phyloP scores from a whole-genome alignment of 768 basidiomycete species.

The Podaxis sp. region DNA sequence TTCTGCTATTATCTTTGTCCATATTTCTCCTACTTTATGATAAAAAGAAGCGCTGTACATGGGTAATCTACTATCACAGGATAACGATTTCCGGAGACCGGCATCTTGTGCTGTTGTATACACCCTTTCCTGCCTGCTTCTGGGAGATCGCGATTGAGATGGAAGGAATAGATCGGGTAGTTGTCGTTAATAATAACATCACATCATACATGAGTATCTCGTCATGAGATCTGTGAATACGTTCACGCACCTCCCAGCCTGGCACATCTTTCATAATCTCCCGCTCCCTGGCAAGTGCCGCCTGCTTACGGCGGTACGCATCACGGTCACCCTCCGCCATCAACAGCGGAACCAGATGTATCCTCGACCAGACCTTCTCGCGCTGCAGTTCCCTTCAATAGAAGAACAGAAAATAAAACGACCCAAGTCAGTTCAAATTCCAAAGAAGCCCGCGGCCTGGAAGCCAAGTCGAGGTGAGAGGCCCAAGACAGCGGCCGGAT shows the following conservation, averaged over 20 bases:
- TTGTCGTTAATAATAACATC: conserved; percentile 21
- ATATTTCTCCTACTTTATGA: conserved; percentile 1
- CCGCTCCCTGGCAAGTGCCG: conserved; percentile 74
- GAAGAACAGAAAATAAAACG: conserved; percentile 21
- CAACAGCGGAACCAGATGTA: conserved; percentile 89
- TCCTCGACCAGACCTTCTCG: conserved; percentile 94
- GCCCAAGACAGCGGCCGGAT: conserved; percentile 52
- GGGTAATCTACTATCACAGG: conserved; percentile 25
- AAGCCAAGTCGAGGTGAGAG: conserved; percentile 41
- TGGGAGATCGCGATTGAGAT: conserved; percentile 11
- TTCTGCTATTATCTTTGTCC: conserved; percentile 9
- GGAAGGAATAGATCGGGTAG: conserved; percentile 24
- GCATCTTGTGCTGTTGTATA: conserved; percentile 81
- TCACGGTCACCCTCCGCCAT: conserved; percentile 95
- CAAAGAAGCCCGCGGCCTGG: conserved; percentile 40
- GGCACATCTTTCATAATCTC: conserved; percentile 94
- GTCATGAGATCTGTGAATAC: conserved; percentile 12
- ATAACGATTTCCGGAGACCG: conserved; percentile 42
- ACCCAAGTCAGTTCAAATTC: conserved; percentile 43
- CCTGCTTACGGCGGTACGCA: conserved; percentile 75
- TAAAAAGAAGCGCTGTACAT: conserved; percentile 4
- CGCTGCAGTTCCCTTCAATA: conserved; percentile 82
- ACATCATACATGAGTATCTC: conserved; percentile 22
- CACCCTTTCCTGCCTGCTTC: conserved; percentile 76
- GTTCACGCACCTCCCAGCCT: conserved; percentile 85